Base-by-base conservation (phyloP, 306 rosid species). In the Rubus idaeus region DNA sequence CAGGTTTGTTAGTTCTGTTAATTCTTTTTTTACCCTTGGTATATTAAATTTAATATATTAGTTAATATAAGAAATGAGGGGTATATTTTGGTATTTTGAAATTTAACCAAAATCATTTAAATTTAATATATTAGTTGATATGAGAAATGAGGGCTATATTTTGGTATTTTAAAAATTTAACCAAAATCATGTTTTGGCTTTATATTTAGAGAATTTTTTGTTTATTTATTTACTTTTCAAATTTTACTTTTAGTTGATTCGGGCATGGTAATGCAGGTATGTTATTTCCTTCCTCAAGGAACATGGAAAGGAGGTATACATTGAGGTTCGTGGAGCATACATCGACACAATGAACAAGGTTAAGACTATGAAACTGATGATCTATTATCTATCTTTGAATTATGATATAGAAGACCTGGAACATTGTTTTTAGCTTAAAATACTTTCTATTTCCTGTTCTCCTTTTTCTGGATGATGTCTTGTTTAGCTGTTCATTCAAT, bases 261-360 rank as follows among this genome's bases (percentile, higher is more conserved):
- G 77, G 67, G 66, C 53, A 53, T 80, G 85, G 61, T 78, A 78
- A 77, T 85, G 89, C 76, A 94, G 98, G 87, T 94, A 94, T 69
- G 76, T 90, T 65, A 77, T 91, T 73, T 88, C 85, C 79, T 94
- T 94, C 78, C 93, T 94, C 83, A 90, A 94, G 88, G 96, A 91
- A 84, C 97, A 94, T 71, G 91, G 98, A 69, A 94, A 92, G 80
- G 98, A 94, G 82, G 86, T 90, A 68, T 90, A 89, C 67, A 88
- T 74, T 67, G 98, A 94, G 89, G 92, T 94, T 80, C 94, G 95
- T 64, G 92, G 86, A 57, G 98, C 97, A 2, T 94, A 94, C 84
- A 88, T 88, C 55, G 98, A 94, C 84, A 94, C 98, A 49, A 90
- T 94, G 96, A 94, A 88, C 84, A 94, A 94, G 98, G 98, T 90